Evolutionary conservation across 768 basidiomycete genomes (phyloP), one percentile per base, ranked within the genome.

Genomic region (Cyclocybe cylindracea): DNA sequence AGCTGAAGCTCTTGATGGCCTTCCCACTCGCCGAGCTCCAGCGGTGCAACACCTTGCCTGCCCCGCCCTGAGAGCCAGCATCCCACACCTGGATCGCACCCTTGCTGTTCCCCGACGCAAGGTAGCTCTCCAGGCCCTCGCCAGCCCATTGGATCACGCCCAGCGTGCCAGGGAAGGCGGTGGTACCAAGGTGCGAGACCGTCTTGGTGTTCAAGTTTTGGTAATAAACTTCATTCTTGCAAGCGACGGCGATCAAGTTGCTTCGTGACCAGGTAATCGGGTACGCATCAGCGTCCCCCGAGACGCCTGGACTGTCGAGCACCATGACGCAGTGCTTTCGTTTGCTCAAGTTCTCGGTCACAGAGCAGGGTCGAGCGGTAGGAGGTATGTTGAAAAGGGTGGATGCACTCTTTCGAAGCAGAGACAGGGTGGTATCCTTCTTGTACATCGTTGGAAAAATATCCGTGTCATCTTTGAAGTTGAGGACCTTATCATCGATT

Each of bases 301-400:
- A 74, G 19, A 87, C 78, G 3, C 83, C 84, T 0, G 85, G 86
- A 10, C 82, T 83, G 58, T 87, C 86, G n/a, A 87, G 70, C 0
- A 80, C 78, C 57, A 85, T 72, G 2, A 78, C 55, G 60, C 80
- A 84, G 48, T 85, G 82, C 48, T 74, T 75, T 40, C 74, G 74
- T 51, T 74, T 70, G 36, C 71, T 79, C 7, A 87, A 71, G 59
- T 86, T 81, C 37, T 83, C 76, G n/a, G 71, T 74, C 3, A 83
- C 82, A 5, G 86, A 87, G 10, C 78, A 72, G 0, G 63, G 59
- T 7, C 68, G 67, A 3, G 51, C 8, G 2, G 57, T 48, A 0
- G 63, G 61, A 2, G 53, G 67, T 41, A 40, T 72, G 61, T 46
- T 59, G 54, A 85, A 79, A 11, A 87, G 76, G 16, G 78, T 72